Evolutionary conservation across 2,329 filamentous ascomycete species (phyloP), one percentile per base, ranked within the genome.

Genomic region (Thelonectria blattea): DNA sequence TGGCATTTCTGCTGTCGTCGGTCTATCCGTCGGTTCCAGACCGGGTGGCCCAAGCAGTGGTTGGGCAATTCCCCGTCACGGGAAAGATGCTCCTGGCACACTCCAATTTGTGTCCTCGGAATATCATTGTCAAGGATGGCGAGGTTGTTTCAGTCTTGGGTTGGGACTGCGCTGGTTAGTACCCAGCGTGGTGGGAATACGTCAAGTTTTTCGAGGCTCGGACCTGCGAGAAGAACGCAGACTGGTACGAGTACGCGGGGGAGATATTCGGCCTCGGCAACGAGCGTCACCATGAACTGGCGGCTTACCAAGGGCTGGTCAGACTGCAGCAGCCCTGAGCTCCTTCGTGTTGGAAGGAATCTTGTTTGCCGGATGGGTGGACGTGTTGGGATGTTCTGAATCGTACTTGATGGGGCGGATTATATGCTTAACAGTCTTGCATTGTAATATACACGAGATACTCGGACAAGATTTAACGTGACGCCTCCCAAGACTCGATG

Each of bases 151-250:
- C 63, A 51, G 67, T 75, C 42, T 51, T 70, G 7, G 71, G 73
- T 14, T 75, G 73, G 73, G 71, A 74, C 47, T 72, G 63, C 30
- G 70, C 72, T 5, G 73, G 73, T 17, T 68, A 65, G 61, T 75
- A 74, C 60, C 73, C 73, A 1, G 64, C 63, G 15, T 75, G 73
- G 73, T 75, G 73, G 73, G 73, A 75, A 8, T 75, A 74, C 47
- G 72, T 65, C 56, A 74, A 73, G 45, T 75, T 75, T 54, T 75
- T 75, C 39, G 73, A 75, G 52, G 66, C 72, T 7, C 63, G 62
- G 17, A 73, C 72, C 34, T n/a, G 55, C 1, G 43, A 61, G 9
- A 53, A 60, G 24, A 75, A 73, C 46, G 53, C 61, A 11, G 73
- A 75, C 55, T 75, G 72, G 73, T 75, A 73, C 20, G 63, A 69